These are phyloP conservation scores for Erythrophleum fordii DNA, from an alignment of 306 rosid genomes.

Conservation along the genomic window DNA sequence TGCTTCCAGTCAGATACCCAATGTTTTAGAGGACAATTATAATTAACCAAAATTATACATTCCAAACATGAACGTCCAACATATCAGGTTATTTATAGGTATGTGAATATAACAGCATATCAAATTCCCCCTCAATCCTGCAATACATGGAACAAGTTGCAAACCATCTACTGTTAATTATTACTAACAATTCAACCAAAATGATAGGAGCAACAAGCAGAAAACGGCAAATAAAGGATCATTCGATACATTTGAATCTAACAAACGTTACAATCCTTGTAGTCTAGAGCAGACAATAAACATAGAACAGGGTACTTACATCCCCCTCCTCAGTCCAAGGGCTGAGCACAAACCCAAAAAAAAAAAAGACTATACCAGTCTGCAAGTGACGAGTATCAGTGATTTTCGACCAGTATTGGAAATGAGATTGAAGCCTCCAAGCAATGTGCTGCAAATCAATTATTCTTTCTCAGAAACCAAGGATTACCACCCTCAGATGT, in stretches of 20 bases:
- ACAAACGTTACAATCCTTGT: not conserved
- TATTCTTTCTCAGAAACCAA: constrained; percentile 36
- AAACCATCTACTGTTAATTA: not conserved
- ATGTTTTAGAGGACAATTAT: no score
- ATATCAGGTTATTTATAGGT: not conserved
- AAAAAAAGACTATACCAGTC: constrained; percentile 8
- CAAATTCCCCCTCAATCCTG: not conserved
- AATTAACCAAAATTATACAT: no score
- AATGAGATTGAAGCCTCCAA: constrained; percentile 44
- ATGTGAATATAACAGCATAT: not conserved
- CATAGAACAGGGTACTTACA: constrained; percentile 1
- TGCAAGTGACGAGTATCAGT: constrained; percentile 20
- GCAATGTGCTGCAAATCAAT: constrained; percentile 31
- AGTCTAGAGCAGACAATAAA: constrained; percentile 8
- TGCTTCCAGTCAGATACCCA: no score
- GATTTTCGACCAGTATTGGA: constrained; percentile 16
- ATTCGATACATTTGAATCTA: not conserved
- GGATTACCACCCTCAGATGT: constrained; percentile 39
- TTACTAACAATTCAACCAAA: not conserved
- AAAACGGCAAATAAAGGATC: constrained; percentile 9
- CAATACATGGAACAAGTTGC: constrained; percentile 8
- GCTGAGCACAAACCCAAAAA: constrained; percentile 13
- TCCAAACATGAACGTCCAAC: no score
- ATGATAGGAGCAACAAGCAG: not conserved
- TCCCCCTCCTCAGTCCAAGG: constrained; percentile 8